Conservation (phyloP, 176 grass and related monocot genomes). For the Zoysia pacifica region DNA sequence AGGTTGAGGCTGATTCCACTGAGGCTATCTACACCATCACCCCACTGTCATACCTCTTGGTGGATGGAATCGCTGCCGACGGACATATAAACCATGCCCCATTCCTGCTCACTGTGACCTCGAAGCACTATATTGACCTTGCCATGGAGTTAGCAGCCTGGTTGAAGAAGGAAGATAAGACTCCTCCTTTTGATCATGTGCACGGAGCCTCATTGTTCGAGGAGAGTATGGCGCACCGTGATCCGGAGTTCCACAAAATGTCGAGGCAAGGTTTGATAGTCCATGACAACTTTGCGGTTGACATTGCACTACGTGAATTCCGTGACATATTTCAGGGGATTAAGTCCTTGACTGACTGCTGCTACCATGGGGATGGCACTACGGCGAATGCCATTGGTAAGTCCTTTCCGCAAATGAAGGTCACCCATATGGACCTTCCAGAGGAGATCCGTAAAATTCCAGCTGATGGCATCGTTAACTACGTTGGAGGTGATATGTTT, state of each 20-base stretch:
- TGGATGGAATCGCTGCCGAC: neutral
- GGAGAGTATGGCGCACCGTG: slow-evolving; percentile 4
- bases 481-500: slow-evolving; percentile 48
- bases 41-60: slow-evolving; percentile 11
- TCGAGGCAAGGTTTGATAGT: slow-evolving; percentile 7
- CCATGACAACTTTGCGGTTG: neutral
- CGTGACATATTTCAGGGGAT: slow-evolving; percentile 30
- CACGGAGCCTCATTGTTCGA: slow-evolving; percentile 3
- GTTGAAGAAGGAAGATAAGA: slow-evolving; percentile 17
- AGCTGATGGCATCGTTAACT: neutral
- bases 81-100: neutral
- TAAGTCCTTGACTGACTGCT: slow-evolving; percentile 41
- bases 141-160: slow-evolving; percentile 5
- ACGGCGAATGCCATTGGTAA: slow-evolving; percentile 28
- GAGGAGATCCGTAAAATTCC: slow-evolving; percentile 17
- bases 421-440: slow-evolving; percentile 51
- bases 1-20: too few species aligned
- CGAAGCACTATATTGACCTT: neutral
- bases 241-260: slow-evolving; percentile 12
- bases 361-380: slow-evolving; percentile 33
- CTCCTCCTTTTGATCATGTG: slow-evolving; percentile 5
- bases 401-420: slow-evolving; percentile 35
- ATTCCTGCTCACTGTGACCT: neutral
- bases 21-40: slow-evolving; percentile 28
- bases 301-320: neutral